Base-by-base conservation (phyloP, 75 land plant species). In the Picea glauca region DNA sequence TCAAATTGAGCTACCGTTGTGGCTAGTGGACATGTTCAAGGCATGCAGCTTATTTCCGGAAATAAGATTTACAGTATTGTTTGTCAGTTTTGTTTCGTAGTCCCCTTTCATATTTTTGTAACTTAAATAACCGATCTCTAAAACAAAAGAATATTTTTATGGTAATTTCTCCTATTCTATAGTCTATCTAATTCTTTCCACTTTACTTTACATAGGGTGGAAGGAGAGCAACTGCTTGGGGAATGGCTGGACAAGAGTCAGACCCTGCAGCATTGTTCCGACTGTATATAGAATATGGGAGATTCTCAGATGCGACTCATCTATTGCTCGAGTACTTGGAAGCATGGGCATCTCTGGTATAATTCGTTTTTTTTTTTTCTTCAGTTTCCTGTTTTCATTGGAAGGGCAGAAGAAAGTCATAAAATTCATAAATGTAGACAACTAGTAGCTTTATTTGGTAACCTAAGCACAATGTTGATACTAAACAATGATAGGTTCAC, bases 11-110 rank as follows among this genome's bases (percentile, higher is more conserved):
- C 83, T 98, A 73, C 99, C 99, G 32, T 87, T 93, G 60, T 98
- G 99, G 99, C 85, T 98, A 57, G 90, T 93, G 70, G 83, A 90
- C 46, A 91, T 89, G 83, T 90, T 98, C 66, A 98, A 98, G 98
- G 99, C 93, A 87, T 60, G 79, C 23, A 40, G 20, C 33, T 23
- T 30, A 14, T 78, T 66, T 76, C 30, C 9, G 4, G 63, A 18
- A 30, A 31, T 76, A 76, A 63, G 11, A 31, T 76, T 76, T 50
- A 50, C 11, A 26, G 21, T 74, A 2, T n/a, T 54, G 26, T 74
- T 68, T 68, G 18, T 65, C 1, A 15, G 3, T 40, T 38, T 68
- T 35, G 54, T 23, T 70, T 70, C 0, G 0, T 66, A 17, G 40
- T 17, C 5, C 18, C 70, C 43, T 23, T 43, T 43, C 40, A n/a